A percentile compares a stretch with the other conserved stretches of the same genome.
Evolutionary conservation across 352 stramenopile species (phyloP).

Genomic region (Elongisporangium anandrum): DNA sequence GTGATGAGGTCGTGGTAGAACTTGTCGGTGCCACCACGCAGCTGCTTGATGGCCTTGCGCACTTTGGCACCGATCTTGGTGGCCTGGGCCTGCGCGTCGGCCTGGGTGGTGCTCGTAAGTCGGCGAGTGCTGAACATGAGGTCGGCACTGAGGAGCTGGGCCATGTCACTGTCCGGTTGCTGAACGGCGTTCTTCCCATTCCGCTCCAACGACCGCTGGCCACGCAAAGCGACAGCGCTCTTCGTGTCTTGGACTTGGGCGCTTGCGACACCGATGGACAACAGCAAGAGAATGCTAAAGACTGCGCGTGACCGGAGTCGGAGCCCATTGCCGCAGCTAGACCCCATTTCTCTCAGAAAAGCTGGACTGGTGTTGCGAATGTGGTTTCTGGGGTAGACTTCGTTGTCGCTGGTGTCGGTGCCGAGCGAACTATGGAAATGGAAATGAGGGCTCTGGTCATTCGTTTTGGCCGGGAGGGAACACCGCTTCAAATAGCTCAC

Average conservation of each 20-base stretch:
- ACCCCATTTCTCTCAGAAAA: neutral
- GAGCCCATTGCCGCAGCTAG: neutral
- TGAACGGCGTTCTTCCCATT: neutral
- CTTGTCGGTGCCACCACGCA: constrained; percentile 49
- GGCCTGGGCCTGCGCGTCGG: constrained; percentile 29
- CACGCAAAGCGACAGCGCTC: neutral
- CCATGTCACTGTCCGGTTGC: neutral
- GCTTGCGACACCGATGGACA: neutral
- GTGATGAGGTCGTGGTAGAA: constrained; percentile 66
- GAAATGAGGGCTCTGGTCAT: neutral
- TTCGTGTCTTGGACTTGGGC: neutral
- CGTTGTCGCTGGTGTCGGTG: neutral
- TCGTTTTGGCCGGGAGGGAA: neutral
- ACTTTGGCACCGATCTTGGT: constrained; percentile 41
- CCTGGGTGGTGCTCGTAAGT: constrained; percentile 7
- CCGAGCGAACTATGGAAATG: neutral
- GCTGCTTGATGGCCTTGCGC: constrained; percentile 56
- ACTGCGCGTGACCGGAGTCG: neutral
- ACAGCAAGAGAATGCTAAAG: neutral
- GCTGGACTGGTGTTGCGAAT: neutral
- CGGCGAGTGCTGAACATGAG: constrained; percentile 10
- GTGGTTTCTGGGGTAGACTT: neutral
- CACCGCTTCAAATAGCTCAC: neutral
- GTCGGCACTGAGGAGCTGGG: neutral
- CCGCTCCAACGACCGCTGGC: neutral